These are phyloP conservation scores for Heliamphora pulchella DNA, from an alignment of 179 eudicot species.

Conservation along the genomic window DNA sequence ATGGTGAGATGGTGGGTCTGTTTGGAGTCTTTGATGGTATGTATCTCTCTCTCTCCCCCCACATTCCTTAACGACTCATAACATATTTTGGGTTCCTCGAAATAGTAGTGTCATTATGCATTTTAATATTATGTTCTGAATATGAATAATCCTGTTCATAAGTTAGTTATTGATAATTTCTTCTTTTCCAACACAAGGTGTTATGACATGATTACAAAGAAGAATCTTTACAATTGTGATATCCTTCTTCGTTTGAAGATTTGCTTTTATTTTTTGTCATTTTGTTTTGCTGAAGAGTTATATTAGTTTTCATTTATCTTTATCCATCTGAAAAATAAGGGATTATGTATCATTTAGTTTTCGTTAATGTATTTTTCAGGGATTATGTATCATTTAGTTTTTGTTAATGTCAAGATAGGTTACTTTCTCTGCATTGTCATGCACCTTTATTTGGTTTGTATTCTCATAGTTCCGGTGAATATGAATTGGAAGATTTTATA, in stretches of 20 bases:
- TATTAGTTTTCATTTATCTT: background rate
- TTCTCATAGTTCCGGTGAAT: background rate
- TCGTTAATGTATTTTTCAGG: background rate
- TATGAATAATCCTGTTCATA: background rate
- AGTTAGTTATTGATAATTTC: background rate
- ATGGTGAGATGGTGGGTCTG: constrained; percentile 87
- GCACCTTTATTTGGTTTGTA: background rate
- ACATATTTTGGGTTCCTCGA: no score
- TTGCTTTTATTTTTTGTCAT: background rate
- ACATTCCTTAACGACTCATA: no score
- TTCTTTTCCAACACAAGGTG: background rate
- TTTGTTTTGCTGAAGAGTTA: background rate
- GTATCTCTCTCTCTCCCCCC: constrained; percentile 15
- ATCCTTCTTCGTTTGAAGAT: background rate
- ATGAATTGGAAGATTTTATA: background rate
- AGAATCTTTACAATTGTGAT: background rate
- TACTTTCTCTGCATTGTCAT: background rate
- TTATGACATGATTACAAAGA: background rate
- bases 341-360: background rate
- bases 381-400: background rate
- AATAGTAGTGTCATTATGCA: background rate
- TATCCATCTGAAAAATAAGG: background rate
- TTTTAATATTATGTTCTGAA: background rate
- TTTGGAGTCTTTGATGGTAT: constrained; percentile 97
- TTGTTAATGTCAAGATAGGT: background rate